Base-by-base conservation (phyloP, 106 monocot genomes). In the Allium sativum region DNA sequence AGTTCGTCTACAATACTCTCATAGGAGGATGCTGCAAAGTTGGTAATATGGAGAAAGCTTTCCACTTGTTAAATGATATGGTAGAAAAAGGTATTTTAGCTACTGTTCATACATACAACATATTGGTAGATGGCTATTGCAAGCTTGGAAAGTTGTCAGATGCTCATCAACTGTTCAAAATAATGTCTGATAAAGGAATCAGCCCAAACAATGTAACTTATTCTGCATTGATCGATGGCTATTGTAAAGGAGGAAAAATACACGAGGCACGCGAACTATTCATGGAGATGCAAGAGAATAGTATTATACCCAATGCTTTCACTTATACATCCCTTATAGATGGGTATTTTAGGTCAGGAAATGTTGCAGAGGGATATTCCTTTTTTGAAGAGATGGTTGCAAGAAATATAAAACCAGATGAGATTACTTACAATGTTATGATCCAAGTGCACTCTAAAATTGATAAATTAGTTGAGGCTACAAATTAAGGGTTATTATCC, bases 241-340 rank as follows among this genome's bases (percentile, higher is more conserved):
- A 78, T 50, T 42, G 61, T 46, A 81, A 72, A 68, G 76, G 55
- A 40, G 81, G 75, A 57, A 76, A 79, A 22, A 62, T 85, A 65
- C 76, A 76, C 8, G 70, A 74, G 56, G 88, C 83, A 46, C 70
- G 46, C 64, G 46, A 50, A 12, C 13, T 93, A 56, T 81, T 93
- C 18, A 48, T 48, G 14, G 80, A 88, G 48, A 82, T 93, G 84
- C 76, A 86, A 66, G 68, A 85, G 52, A 78, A 67, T 47, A 77
- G 70, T 17, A 48, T 83, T 8, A 53, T 59, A 48, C 77, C 88
- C 22, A 83, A 80, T 52, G 44, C 59, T 12, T 31, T 80, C 42
- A 80, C 83, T 10, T 88, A 83, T 62, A 88, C 88, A 51, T 77
- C 83, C 45, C 77, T 80, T 56, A 80, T 83, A 41, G 68, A 70